Evolutionary conservation across 2,329 filamentous ascomycete genomes (phyloP), one percentile per base, ranked within the genome.

Genomic region (Fusarium buharicum): DNA sequence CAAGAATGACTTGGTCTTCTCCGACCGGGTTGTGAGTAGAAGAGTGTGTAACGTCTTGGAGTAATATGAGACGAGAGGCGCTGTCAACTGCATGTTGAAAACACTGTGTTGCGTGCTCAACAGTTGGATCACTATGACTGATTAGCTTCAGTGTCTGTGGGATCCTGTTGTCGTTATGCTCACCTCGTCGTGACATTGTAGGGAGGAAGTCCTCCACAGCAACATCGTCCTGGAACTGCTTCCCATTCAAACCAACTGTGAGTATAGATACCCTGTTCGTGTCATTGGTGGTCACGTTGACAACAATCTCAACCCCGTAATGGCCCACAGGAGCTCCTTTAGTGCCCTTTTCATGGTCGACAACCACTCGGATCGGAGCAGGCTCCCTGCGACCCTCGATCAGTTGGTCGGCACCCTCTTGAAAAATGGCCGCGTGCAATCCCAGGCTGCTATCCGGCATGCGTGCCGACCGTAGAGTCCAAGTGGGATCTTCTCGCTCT

Each of bases 401-500:
- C 13, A 87, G 78, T 55, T 87, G 81, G 55, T 85, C 82, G 14
- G 86, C 83, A 0, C 84, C 85, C 70, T 92, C 88, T 67, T 93
- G 89, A 55, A 90, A 92, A 4, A 93, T 82, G 6, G 90, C 90
- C 1, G 87, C 86, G 67, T 86, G 85, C 22, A 89, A 67, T 10
- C 81, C 84, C 10, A 89, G 75, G 50, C 82, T 84, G 55, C 78
- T 83, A 70, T 88, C 89, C 33, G 84, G 82, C 73, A 87, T 84
- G 55, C 83, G 85, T 13, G 86, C 84, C 17, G 88, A 90, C 33
- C 92, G 86, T 28, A 96, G 84, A 28, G 90, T 90, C 93, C 92
- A 97, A 67, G 85, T 87, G 14, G 88, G 83, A 55, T 89, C 86
- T 74, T 97, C 92, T 55, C 93, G 86, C 77, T 97, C 92, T n/a